Conservation (phyloP, 495 filamentous ascomycete species). For the Aspergillus nanangensis region DNA sequence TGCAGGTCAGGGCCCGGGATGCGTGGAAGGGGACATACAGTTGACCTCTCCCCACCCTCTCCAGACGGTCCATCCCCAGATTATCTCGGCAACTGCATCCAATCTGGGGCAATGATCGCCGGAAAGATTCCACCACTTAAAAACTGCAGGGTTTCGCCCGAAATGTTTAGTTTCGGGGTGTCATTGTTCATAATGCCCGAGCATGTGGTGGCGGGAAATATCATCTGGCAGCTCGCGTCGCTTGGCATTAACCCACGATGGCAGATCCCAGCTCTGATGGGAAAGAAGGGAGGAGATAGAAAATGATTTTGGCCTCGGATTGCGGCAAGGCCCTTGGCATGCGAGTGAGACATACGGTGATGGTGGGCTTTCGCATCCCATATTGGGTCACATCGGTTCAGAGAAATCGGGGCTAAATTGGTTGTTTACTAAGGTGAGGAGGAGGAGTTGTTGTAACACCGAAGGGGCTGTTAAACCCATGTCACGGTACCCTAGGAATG, state of each 20-base stretch:
- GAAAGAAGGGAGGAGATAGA: too few relatives aligned
- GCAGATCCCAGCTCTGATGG: too few relatives aligned
- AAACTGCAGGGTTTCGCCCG: not conserved
- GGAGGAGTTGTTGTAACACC: not conserved
- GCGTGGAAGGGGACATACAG: too few relatives aligned
- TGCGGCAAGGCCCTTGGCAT: too few relatives aligned
- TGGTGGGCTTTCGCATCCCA: too few relatives aligned
- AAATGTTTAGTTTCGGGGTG: not conserved
- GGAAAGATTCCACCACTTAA: constrained; percentile 2
- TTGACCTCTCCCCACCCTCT: too few relatives aligned
- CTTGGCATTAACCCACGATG: not conserved
- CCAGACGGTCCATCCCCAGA: not conserved
- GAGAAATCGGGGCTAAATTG: too few relatives aligned
- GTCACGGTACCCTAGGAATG: not conserved
- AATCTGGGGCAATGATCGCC: constrained; percentile 7
- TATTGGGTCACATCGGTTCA: too few relatives aligned
- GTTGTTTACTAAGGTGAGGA: too few relatives aligned
- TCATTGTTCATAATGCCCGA: not conserved
- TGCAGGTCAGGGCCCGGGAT: too few relatives aligned
- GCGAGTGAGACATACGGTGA: too few relatives aligned
- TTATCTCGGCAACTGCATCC: constrained; percentile 5
- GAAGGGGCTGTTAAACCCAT: not conserved
- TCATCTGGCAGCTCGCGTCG: not conserved
- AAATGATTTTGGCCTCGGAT: too few relatives aligned
- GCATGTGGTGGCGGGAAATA: not conserved